Base-by-base conservation (phyloP, 2,329 filamentous ascomycete genomes). In the Ascochyta clinopodiicola region DNA sequence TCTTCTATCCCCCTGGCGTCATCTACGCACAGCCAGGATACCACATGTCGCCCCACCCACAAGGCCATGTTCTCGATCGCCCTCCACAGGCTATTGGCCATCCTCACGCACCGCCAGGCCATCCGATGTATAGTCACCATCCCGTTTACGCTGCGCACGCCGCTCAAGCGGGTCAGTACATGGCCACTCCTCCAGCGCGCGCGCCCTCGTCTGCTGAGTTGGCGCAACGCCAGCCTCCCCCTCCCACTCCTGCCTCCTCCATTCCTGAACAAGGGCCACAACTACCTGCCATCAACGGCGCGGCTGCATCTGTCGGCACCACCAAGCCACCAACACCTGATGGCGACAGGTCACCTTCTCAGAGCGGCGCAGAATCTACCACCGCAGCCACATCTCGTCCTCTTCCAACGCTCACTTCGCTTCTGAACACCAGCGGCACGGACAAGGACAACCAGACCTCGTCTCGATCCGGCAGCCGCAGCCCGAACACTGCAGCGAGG, bases 381-480 rank as follows among this genome's bases (percentile, higher is more conserved):
- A 61, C 60, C 39, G 44, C 60, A 25, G 61, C 67, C 35, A 58
- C 66, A 1, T 70, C 71, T 31, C 74, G 73, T 39, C 77, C 76
- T 2, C 84, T 86, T 25, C 85, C 85, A 7, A 71, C 64, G 7
- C 61, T 73, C 1, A 67, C 68, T 10, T 72, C 71, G 1, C 65
- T 74, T 24, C 67, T 74, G 36, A 74, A 74, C 51, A 67, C 62
- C 27, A 67, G 70, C 12, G 67, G 66, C 19, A 59, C 63, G 19
- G 61, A 59, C 19, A 64, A 66, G 53, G 67, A 73, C 29, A 73
- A 69, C 19, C 68, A 70, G 45, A 69, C 60, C 57, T 71, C 63
- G 44, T 76, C 71, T 54, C 74, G 79, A 31, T 72, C 75, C 6
- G 77, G 77, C 19, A 80, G 78, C 57, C 73, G 74, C 39, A 80